These are phyloP conservation scores for Boletus reticulatus DNA, from an alignment of 768 basidiomycete species.

Conservation along the genomic window DNA sequence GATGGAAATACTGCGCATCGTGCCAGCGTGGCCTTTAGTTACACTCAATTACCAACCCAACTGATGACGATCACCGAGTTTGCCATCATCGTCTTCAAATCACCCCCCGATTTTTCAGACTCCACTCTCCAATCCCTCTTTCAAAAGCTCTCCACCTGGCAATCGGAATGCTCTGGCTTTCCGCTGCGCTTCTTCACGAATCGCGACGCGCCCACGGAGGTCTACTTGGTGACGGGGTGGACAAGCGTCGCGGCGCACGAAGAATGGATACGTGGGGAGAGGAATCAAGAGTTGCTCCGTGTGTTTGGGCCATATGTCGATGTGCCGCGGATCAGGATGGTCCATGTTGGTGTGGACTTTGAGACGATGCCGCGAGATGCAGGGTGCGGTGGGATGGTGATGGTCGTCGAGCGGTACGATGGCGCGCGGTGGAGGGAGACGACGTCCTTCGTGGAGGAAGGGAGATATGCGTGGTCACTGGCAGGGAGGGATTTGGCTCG, in stretches of 20 bases:
- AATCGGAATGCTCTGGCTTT: slow-evolving; percentile 41
- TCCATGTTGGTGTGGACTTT: slow-evolving; percentile 42
- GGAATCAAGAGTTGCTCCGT: slow-evolving; percentile 38
- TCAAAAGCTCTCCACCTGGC: slow-evolving; percentile 29
- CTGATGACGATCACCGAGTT: slow-evolving; percentile 46
- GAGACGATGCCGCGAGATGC: slow-evolving; percentile 21
- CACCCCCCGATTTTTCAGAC: slow-evolving; percentile 30
- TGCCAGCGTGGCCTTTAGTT: not conserved
- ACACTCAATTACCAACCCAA: not conserved
- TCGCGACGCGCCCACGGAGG: slow-evolving; percentile 12
- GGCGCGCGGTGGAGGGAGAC: not conserved
- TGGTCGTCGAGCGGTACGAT: slow-evolving; percentile 10
- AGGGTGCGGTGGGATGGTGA: not conserved
- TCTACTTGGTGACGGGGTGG: slow-evolving; percentile 49
- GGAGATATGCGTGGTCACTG: not conserved
- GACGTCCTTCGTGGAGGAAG: not conserved
- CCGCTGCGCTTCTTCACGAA: slow-evolving; percentile 40
- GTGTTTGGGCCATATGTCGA: slow-evolving; percentile 30
- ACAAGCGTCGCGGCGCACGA: slow-evolving; percentile 38
- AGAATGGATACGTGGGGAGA: slow-evolving; percentile 40
- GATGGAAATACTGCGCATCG: not conserved
- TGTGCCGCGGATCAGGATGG: slow-evolving; percentile 30
- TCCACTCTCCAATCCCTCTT: slow-evolving; percentile 32
- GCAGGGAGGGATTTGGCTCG: slow-evolving; percentile 17
- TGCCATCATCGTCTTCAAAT: slow-evolving; percentile 35